A percentile compares a stretch with the other conserved stretches of the same genome.
Evolutionary conservation across 345 rosid species (phyloP).

Genomic region (Kandelia obovata): DNA sequence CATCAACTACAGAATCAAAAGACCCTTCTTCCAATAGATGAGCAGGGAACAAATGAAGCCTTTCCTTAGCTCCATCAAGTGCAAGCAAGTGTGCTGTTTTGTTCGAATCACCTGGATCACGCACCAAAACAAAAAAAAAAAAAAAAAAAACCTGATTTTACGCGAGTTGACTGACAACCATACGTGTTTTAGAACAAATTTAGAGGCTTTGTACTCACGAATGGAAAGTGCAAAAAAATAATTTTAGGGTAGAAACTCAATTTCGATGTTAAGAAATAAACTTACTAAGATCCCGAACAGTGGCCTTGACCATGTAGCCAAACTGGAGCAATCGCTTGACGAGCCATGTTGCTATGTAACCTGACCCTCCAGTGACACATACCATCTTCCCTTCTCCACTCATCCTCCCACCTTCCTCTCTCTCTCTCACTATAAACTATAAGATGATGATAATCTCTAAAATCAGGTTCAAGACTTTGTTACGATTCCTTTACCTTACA

Average conservation of each 20-base stretch:
- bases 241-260: neutral
- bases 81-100: constrained; percentile 10
- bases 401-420: neutral
- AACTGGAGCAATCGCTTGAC: constrained; percentile 13
- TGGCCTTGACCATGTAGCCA: constrained; percentile 23
- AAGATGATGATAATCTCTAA: no score
- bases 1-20: constrained; percentile 12
- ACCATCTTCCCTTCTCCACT: constrained; percentile 16
- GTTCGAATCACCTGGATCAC: constrained; percentile 9
- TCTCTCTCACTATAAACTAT: neutral
- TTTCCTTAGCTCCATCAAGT: constrained; percentile 12
- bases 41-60: constrained; percentile 11
- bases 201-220: neutral
- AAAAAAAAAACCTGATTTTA: no score
- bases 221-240: neutral
- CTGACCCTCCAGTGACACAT: constrained; percentile 20
- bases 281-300: constrained; percentile 25
- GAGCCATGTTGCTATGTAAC: constrained; percentile 26
- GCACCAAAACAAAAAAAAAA: no score
- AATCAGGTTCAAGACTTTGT: no score
- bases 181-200: neutral
- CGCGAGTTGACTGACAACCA: no score
- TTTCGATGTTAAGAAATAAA: neutral
- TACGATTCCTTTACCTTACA: no score
- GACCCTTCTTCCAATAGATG: constrained; percentile 12